phyloP scores from a whole-genome alignment of 2,329 filamentous ascomycete species.

The Diaporthe batatas region DNA sequence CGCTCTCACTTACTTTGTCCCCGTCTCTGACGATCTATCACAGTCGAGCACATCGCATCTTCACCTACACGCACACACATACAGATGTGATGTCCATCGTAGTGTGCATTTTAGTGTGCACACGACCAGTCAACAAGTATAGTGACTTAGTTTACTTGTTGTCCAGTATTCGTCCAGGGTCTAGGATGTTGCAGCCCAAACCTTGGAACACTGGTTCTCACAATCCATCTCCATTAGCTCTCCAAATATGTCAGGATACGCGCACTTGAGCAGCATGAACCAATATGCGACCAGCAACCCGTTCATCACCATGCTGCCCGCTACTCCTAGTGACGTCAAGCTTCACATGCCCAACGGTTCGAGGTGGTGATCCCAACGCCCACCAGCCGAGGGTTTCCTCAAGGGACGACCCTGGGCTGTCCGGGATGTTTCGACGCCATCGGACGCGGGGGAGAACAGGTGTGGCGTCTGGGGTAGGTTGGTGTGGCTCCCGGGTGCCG shows the following conservation, averaged over 20 bases:
- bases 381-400: not conserved
- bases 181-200: not conserved
- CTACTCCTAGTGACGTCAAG: slow-evolving; percentile 10
- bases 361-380: slow-evolving; percentile 10
- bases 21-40: slow-evolving; percentile 9
- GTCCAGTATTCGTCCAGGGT: not conserved
- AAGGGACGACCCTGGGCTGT: slow-evolving; percentile 9
- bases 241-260: not conserved
- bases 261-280: slow-evolving; percentile 1
- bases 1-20: not conserved
- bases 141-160: not conserved
- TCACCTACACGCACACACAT: not conserved
- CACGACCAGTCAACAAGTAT: not conserved
- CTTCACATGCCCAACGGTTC: slow-evolving; percentile 16
- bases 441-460: slow-evolving; percentile 23
- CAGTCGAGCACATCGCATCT: slow-evolving; percentile 1
- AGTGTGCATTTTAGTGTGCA: not conserved
- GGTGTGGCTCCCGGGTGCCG: slow-evolving; percentile 2
- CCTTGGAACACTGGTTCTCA: not conserved
- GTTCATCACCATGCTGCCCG: not conserved
- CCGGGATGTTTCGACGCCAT: not conserved
- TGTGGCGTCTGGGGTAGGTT: slow-evolving; percentile 25
- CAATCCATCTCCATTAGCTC: not conserved
- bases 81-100: not conserved
- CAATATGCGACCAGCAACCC: not conserved